Evolutionary conservation across 176 grass and related monocot genomes (phyloP).

Genomic region (Musa beccarii): DNA sequence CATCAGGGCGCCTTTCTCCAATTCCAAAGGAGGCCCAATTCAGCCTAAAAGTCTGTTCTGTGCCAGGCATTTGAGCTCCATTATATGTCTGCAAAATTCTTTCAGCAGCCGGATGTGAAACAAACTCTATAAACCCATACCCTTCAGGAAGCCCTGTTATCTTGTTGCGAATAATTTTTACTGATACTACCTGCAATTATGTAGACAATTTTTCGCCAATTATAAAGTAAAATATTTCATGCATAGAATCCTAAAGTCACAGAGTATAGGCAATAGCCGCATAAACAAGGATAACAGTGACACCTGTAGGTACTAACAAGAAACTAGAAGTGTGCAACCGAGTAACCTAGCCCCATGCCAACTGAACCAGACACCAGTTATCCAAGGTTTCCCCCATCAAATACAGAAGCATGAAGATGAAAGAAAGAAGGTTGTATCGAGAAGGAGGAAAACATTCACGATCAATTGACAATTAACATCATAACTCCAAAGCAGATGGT

Average conservation of each 20-base stretch:
- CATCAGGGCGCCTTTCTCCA: slow-evolving; percentile 75
- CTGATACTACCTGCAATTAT: slow-evolving; percentile 50
- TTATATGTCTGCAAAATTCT: slow-evolving; percentile 80
- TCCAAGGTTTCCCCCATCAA: no score
- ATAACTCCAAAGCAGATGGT: no score
- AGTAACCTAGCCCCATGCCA: background rate
- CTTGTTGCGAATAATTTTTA: slow-evolving; percentile 97
- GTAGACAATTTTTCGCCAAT: background rate
- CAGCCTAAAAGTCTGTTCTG: slow-evolving; percentile 88
- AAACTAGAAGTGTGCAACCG: background rate
- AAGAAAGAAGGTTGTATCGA: background rate
- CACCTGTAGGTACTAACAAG: background rate
- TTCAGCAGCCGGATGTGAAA: slow-evolving; percentile 86
- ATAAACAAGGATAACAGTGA: background rate
- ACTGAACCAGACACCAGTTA: no score
- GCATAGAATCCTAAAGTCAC: background rate
- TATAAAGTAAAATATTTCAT: background rate
- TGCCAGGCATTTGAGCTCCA: slow-evolving; percentile 90
- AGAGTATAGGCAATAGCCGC: background rate
- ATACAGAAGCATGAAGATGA: background rate
- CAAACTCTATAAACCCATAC: slow-evolving; percentile 97
- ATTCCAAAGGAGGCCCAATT: slow-evolving; percentile 98
- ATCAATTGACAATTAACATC: background rate
- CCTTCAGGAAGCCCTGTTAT: slow-evolving; percentile 79
- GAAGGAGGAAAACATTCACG: background rate